Base-by-base conservation (phyloP, 495 filamentous ascomycete species). In the Ramalina intermedia region DNA sequence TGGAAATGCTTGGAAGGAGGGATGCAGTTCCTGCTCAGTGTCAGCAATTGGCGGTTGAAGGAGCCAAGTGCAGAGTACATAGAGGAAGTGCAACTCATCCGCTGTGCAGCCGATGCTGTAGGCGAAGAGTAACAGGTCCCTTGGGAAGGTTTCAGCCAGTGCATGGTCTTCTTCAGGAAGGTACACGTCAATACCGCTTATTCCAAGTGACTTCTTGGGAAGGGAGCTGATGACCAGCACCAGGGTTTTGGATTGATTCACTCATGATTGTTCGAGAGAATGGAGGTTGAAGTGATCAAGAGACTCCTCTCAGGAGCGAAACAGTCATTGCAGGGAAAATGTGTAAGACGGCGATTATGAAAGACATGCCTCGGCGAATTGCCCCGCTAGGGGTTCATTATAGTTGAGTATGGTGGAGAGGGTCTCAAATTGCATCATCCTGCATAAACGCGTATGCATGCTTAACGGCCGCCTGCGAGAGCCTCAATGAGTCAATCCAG, bases 41-140 rank as follows among this genome's bases (percentile, higher is more conserved):
- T 39, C 26, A 23, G n/a, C 43, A 44, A 43, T 29, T 41, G 5
- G 45, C 37, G 13, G 24, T 48, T 47, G 35, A 53, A 27, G 53
- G 48, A 27, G 16, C 11, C 29, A 21, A 35, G 16, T 23, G 29
- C 24, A 56, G 2, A 75, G 35, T 69, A 88, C 86, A 52, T 87
- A 94, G 64, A 93, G 79, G 61, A 93, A 94, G 56, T 93, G 87
- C 55, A 94, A 73, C 69, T 94, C 87, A 49, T 94, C 79, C n/a
- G 73, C 71, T 43, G 79, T 88, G 61, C 75, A 77, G 16, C 88
- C 87, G 59, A 94, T 89, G 65, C 81, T 85, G 65, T 85, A 82
- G 35, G 87, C 87, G 61, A 94, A 94, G 24, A 94, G 76, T 55
- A 94, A 70, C 21, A 79, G 75, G 70, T 94, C 87, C 37, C 51